Conservation (phyloP, 192 early-diverging fungal species). For the Bifiguratus adelaidae region DNA sequence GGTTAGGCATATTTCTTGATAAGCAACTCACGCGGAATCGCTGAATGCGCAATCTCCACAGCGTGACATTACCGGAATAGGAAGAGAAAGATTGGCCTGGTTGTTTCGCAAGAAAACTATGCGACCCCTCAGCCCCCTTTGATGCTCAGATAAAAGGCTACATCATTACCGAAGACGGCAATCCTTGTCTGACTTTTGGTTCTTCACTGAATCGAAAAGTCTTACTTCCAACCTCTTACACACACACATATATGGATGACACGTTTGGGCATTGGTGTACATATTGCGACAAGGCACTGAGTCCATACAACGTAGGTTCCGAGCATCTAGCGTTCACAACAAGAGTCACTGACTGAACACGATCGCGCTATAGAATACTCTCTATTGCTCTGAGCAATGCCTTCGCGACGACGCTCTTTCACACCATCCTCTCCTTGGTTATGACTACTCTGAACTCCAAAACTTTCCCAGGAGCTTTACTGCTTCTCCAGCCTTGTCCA, state of each 20-base stretch:
- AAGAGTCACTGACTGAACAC: background rate
- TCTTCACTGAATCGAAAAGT: too few relatives aligned
- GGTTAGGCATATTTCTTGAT: too few relatives aligned
- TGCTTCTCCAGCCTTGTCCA: background rate
- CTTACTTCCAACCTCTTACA: background rate
- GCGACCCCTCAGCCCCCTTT: too few relatives aligned
- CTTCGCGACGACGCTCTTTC: constrained; percentile 10
- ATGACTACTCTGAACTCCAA: constrained; percentile 12
- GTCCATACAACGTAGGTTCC: constrained; percentile 5
- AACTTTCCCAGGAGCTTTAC: constrained; percentile 6
- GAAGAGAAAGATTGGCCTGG: too few relatives aligned
- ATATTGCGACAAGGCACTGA: constrained; percentile 9
- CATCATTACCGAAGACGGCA: too few relatives aligned
- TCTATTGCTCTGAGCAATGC: constrained; percentile 20
- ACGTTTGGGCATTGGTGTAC: constrained; percentile 21
- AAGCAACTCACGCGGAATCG: too few relatives aligned
- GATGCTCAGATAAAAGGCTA: too few relatives aligned
- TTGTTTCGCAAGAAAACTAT: too few relatives aligned
- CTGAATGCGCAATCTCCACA: too few relatives aligned
- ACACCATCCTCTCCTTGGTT: constrained; percentile 14
- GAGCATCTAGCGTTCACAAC: background rate
- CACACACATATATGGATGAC: too few relatives aligned
- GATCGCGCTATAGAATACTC: constrained; percentile 9
- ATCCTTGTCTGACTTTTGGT: too few relatives aligned
- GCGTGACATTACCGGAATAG: too few relatives aligned